These are phyloP conservation scores for Thamnidium elegans DNA, from an alignment of 192 early-diverging fungal genomes.

Conservation along the genomic window DNA sequence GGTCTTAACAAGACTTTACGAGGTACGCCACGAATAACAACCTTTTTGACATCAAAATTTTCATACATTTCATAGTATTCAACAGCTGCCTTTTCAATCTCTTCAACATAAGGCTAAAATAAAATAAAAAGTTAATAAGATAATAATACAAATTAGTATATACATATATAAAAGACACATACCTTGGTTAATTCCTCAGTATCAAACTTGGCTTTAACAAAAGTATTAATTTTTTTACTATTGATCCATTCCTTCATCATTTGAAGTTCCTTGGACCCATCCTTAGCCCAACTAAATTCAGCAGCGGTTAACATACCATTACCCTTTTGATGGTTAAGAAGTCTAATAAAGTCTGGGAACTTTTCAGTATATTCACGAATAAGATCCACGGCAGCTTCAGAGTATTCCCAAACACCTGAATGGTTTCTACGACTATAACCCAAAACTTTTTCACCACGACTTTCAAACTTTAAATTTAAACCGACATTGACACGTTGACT, in stretches of 20 bases:
- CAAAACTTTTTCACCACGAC: slow-evolving; percentile 78
- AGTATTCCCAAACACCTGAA: slow-evolving; percentile 83
- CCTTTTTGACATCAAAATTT: slow-evolving; percentile 37
- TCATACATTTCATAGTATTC: slow-evolving; percentile 38
- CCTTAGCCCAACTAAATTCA: slow-evolving; percentile 37
- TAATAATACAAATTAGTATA: background rate
- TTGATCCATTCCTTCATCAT: slow-evolving; percentile 68
- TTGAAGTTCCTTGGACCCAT: slow-evolving; percentile 40
- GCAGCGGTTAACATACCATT: slow-evolving; percentile 2
- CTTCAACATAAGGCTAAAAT: slow-evolving; percentile 48
- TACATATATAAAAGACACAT: background rate
- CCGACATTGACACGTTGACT: slow-evolving; percentile 74
- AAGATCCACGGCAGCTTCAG: slow-evolving; percentile 71
- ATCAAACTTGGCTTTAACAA: slow-evolving; percentile 61
- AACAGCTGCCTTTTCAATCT: slow-evolving; percentile 58
- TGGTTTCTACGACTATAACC: slow-evolving; percentile 79
- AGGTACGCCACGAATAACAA: slow-evolving; percentile 48
- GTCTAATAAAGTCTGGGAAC: slow-evolving; percentile 51
- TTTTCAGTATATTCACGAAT: slow-evolving; percentile 65
- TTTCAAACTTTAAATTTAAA: slow-evolving; percentile 89
- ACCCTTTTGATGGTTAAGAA: background rate
- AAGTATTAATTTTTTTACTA: slow-evolving; percentile 54
- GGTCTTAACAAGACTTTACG: slow-evolving; percentile 72
- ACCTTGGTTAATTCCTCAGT: slow-evolving; percentile 67
- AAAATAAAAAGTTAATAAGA: background rate